phyloP scores from a whole-genome alignment of 2,329 filamentous ascomycete species.

The Eutypa lata region DNA sequence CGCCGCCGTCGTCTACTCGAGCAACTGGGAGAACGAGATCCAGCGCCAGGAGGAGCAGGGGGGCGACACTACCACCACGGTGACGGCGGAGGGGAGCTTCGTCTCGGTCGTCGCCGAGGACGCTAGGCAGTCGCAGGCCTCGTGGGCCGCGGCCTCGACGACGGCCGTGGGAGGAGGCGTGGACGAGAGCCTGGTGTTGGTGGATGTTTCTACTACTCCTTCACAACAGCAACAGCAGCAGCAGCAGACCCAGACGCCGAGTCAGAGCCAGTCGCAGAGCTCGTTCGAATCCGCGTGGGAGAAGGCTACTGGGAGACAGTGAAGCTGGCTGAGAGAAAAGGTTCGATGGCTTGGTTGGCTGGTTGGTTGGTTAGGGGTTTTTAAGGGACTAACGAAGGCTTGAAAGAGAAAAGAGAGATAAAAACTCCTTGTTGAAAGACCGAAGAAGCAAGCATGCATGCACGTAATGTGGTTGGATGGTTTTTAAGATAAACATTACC shows the following conservation, averaged over 20 bases:
- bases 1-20: constrained; percentile 82
- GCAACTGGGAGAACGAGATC: constrained; percentile 73
- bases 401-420: background rate
- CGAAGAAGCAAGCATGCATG: no score
- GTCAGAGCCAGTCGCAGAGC: constrained; percentile 29
- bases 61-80: constrained; percentile 13
- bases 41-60: constrained; percentile 39
- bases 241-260: background rate
- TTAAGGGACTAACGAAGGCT: no score
- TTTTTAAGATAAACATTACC: background rate
- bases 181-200: constrained; percentile 53
- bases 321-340: background rate
- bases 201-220: constrained; percentile 32
- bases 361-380: no score
- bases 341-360: no score
- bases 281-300: constrained; percentile 70
- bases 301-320: constrained; percentile 49
- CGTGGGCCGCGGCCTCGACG: no score
- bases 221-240: constrained; percentile 2
- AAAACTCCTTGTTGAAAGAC: no score
- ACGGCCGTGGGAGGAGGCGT: background rate
- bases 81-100: constrained; percentile 2
- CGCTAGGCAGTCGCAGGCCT: background rate
- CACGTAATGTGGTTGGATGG: no score
- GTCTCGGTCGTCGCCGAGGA: constrained; percentile 16